Evolutionary conservation across 192 early-diverging fungal species (phyloP).

Genomic region (Coemansia sp.): DNA sequence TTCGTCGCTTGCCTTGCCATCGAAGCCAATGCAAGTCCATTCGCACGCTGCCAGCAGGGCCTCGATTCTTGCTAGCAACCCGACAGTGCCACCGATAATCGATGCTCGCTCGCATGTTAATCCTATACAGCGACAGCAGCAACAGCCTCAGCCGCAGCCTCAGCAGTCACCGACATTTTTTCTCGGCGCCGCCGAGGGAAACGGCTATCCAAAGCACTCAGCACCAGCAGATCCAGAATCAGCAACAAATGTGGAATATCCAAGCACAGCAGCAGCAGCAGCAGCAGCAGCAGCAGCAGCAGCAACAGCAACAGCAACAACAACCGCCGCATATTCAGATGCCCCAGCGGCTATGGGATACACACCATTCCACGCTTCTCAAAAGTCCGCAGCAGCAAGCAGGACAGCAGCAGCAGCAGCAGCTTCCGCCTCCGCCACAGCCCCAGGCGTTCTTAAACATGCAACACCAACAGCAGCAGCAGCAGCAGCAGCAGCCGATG

Average conservation of each 20-base stretch:
- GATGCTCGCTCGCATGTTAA: constrained; percentile 29
- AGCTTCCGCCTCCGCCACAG: constrained; percentile 17
- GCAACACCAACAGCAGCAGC: constrained; percentile 19
- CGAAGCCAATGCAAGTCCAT: constrained; percentile 39
- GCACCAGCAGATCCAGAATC: constrained; percentile 20
- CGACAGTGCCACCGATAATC: constrained; percentile 22
- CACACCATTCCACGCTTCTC: constrained; percentile 7
- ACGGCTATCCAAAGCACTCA: constrained; percentile 53
- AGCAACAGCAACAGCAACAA: constrained; percentile 25
- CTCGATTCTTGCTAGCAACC: constrained; percentile 17
- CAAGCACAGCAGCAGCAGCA: constrained; percentile 25
- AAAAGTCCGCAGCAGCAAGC: constrained; percentile 8
- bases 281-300: constrained; percentile 24
- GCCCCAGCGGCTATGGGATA: constrained; percentile 27
- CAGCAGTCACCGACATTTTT: constrained; percentile 56
- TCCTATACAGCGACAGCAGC: constrained; percentile 31
- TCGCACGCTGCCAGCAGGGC: constrained; percentile 24
- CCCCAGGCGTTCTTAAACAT: constrained; percentile 40
- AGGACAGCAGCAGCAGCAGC: constrained; percentile 29
- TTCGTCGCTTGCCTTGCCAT: constrained; percentile 38
- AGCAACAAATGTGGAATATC: constrained; percentile 21
- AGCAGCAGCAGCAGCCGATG: constrained; percentile 32
- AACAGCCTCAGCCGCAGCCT: constrained; percentile 34
- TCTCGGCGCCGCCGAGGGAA: constrained; percentile 59
- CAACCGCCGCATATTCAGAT: constrained; percentile 25